Percentiles rank a stretch among this genome's conserved stretches.
phyloP scores from a whole-genome alignment of 768 basidiomycete species.

The Cyclocybe aegerita region DNA sequence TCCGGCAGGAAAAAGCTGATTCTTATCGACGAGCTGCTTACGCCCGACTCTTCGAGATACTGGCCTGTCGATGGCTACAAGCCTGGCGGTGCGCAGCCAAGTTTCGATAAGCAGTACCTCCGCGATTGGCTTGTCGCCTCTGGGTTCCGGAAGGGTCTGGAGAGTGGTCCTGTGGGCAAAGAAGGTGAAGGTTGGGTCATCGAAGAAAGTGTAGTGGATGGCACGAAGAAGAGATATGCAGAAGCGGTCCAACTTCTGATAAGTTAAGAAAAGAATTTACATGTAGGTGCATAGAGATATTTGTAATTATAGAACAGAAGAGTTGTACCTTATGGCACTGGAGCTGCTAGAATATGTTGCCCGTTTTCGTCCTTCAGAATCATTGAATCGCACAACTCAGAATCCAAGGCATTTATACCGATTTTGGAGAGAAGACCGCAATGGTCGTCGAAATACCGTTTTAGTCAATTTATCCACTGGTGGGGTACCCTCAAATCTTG shows the following conservation, averaged over 20 bases:
- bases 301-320: neutral
- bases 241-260: conserved; percentile 71
- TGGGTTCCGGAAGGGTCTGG: conserved; percentile 80
- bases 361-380: no score
- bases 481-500: no score
- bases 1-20: conserved; percentile 53
- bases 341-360: no score
- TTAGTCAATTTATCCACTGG: no score
- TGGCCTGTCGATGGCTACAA: conserved; percentile 82
- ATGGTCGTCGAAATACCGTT: no score
- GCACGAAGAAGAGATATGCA: conserved; percentile 75
- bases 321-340: no score
- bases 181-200: conserved; percentile 79
- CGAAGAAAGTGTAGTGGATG: conserved; percentile 69
- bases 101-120: conserved; percentile 97
- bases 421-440: no score
- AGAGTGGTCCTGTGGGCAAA: conserved; percentile 65
- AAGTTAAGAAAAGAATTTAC: conserved; percentile 6
- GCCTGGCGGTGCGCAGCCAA: conserved; percentile 75
- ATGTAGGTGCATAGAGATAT: neutral
- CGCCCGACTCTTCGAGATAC: conserved; percentile 96
- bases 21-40: conserved; percentile 94
- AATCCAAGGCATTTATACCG: no score
- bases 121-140: conserved; percentile 80
- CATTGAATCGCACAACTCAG: no score